Conservation (phyloP, 176 grass and related monocot genomes). For the Raddia distichophylla region DNA sequence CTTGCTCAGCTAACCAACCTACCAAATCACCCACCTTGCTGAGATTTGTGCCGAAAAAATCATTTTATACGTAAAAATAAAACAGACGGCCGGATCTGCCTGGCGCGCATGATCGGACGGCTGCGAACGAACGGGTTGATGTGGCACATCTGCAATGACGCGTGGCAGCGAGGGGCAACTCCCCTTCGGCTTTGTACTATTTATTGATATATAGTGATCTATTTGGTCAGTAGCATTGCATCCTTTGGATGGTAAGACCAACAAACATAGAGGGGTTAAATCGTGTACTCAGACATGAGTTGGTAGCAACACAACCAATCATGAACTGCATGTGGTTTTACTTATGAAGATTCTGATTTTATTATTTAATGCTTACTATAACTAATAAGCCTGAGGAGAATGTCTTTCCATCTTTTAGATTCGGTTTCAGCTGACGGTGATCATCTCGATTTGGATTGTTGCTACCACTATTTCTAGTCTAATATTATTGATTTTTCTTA, state of each 20-base stretch:
- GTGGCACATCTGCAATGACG: too few species aligned
- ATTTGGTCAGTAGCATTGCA: neutral
- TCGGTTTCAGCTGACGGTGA: constrained; percentile 5
- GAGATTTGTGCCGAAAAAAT: too few species aligned
- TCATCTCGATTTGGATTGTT: constrained; percentile 20
- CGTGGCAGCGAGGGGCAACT: too few species aligned
- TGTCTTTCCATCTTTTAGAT: constrained; percentile 7
- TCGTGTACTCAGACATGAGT: neutral
- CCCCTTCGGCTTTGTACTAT: too few species aligned
- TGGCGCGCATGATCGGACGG: too few species aligned
- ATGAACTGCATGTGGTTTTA: constrained; percentile 37
- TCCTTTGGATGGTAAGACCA: constrained; percentile 6
- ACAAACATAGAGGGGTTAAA: neutral
- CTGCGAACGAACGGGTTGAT: too few species aligned
- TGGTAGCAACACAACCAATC: constrained; percentile 8
- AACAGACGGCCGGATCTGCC: too few species aligned
- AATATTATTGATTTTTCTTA: neutral
- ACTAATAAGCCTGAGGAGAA: constrained; percentile 11
- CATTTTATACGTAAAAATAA: too few species aligned
- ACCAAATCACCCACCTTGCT: too few species aligned
- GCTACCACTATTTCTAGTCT: neutral
- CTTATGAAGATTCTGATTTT: neutral
- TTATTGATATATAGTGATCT: neutral
- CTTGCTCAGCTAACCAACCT: too few species aligned
- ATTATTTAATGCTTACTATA: neutral